Evolutionary conservation across 257 asterid species (phyloP).

Genomic region (Lycium barbarum): DNA sequence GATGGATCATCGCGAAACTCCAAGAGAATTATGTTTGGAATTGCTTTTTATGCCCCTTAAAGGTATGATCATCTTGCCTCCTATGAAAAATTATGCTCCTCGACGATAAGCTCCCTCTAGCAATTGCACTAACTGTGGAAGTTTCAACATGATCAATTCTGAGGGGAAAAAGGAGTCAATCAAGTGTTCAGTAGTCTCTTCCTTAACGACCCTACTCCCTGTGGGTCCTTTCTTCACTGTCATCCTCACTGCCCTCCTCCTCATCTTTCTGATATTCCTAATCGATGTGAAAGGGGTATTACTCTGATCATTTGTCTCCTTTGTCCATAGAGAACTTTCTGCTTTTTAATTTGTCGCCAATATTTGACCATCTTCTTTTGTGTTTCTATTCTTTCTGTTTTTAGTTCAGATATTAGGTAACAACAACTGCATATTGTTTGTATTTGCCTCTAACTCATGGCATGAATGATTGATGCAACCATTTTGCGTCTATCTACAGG

Average conservation of each 20-base stretch:
- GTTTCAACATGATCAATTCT: neutral
- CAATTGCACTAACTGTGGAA: neutral
- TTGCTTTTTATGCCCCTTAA: neutral
- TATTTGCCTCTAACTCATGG: constrained; percentile 21
- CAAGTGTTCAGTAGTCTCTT: neutral
- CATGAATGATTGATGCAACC: constrained; percentile 27
- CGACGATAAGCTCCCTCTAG: neutral
- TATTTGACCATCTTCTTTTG: neutral
- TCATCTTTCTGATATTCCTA: neutral
- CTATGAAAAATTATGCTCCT: neutral
- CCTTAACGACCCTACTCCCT: neutral
- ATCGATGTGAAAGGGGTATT: neutral
- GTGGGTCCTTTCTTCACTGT: neutral
- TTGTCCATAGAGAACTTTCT: neutral
- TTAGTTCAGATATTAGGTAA: neutral
- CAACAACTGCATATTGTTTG: neutral
- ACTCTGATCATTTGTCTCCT: neutral
- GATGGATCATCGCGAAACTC: neutral
- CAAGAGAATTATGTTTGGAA: neutral
- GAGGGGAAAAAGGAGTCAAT: constrained; percentile 4
- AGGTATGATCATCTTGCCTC: neutral
- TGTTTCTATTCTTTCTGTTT: neutral
- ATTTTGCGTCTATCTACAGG: constrained; percentile 45
- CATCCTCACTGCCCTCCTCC: neutral
- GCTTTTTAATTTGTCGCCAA: neutral